Conservation (phyloP, 208 protist genomes). For the Wallacemonas sp. region DNA sequence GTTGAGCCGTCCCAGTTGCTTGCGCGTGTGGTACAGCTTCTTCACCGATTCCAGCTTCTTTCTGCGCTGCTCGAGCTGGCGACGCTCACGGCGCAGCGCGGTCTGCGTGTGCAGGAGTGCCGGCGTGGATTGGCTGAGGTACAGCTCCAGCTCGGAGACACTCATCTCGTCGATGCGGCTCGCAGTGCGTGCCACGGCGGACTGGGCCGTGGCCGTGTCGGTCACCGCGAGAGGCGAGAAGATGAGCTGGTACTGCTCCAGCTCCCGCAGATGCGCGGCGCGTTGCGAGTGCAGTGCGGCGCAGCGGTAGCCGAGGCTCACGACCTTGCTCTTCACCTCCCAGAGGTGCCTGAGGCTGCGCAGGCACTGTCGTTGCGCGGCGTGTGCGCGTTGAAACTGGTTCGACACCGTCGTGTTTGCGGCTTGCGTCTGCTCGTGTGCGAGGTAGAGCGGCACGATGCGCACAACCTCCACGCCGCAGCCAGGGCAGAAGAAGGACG, state of each 20-base stretch:
- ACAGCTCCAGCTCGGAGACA: slow-evolving; percentile 74
- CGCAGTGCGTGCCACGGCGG: slow-evolving; percentile 2
- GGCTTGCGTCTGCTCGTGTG: slow-evolving; percentile 15
- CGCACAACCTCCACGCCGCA: slow-evolving; percentile 37
- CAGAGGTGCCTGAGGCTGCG: slow-evolving; percentile 41
- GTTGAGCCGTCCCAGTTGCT: slow-evolving; percentile 18
- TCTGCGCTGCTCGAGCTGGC: slow-evolving; percentile 37
- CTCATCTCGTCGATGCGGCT: slow-evolving; percentile 49
- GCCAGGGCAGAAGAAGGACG: slow-evolving; percentile 46
- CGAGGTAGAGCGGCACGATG: slow-evolving; percentile 59
- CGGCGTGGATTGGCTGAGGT: slow-evolving; percentile 57
- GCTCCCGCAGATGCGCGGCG: slow-evolving; percentile 33
- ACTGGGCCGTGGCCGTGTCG: not conserved
- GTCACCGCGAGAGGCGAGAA: slow-evolving; percentile 30
- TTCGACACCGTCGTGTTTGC: slow-evolving; percentile 11
- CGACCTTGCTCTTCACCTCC: slow-evolving; percentile 40
- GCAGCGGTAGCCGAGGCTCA: slow-evolving; percentile 51
- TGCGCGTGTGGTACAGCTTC: slow-evolving; percentile 37
- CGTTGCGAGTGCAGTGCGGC: slow-evolving; percentile 63
- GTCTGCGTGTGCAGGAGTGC: slow-evolving; percentile 43
- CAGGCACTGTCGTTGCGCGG: slow-evolving; percentile 54
- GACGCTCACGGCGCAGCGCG: slow-evolving; percentile 54
- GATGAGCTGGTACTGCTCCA: slow-evolving; percentile 50
- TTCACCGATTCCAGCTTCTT: slow-evolving; percentile 43
- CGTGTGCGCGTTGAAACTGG: slow-evolving; percentile 25